These are phyloP conservation scores for Ustulina deusta DNA, from an alignment of 2,329 filamentous ascomycete species.

Conservation along the genomic window DNA sequence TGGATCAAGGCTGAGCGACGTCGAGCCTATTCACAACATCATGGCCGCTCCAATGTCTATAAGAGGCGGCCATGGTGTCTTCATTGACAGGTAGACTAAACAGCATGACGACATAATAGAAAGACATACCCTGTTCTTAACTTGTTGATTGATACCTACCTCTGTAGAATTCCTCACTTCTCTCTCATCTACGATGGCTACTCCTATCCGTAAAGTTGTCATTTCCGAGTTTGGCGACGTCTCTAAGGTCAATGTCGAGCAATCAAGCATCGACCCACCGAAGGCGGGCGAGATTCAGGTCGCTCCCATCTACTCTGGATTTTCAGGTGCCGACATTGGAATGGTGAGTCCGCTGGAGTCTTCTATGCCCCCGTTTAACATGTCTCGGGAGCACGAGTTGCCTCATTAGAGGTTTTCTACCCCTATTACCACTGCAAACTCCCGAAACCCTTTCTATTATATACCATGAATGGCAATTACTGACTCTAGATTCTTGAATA, in stretches of 20 bases:
- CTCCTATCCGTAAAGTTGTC: slow-evolving; percentile 35
- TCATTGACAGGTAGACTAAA: neutral
- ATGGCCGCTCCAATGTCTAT: slow-evolving; percentile 4
- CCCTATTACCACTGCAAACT: no score
- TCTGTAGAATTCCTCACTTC: neutral
- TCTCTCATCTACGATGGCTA: slow-evolving; percentile 25
- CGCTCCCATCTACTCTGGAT: slow-evolving; percentile 26
- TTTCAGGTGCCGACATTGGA: slow-evolving; percentile 59
- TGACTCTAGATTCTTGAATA: no score
- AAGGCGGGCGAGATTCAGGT: slow-evolving; percentile 32
- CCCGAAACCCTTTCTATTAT: no score
- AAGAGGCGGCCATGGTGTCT: slow-evolving; percentile 14
- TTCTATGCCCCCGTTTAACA: no score
- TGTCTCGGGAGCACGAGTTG: no score
- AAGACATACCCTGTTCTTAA: neutral
- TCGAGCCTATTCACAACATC: neutral
- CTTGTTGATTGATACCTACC: neutral
- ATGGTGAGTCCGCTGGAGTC: no score
- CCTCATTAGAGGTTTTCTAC: no score
- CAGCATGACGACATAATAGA: neutral
- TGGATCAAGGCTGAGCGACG: neutral
- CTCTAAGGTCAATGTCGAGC: slow-evolving; percentile 30
- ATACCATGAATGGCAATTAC: no score
- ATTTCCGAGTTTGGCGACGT: slow-evolving; percentile 37
- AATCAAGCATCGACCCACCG: slow-evolving; percentile 27